These are phyloP conservation scores for Penicillium alfredii DNA, from an alignment of 495 filamentous ascomycete genomes.

Conservation along the genomic window DNA sequence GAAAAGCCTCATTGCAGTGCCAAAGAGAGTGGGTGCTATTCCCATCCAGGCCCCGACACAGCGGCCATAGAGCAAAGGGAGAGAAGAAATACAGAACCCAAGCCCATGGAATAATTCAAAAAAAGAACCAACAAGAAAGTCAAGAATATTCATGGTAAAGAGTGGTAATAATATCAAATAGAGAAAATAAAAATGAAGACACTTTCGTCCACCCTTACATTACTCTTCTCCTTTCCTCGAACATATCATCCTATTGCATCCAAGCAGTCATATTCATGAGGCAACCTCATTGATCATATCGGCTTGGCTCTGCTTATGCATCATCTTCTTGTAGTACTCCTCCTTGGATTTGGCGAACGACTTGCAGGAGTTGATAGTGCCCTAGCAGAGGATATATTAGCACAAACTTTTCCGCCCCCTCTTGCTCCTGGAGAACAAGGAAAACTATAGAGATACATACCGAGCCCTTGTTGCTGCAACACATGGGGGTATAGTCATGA, in stretches of 20 bases:
- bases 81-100: no score
- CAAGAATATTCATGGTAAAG: constrained; percentile 7
- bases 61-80: no score
- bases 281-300: constrained; percentile 19
- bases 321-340: constrained; percentile 15
- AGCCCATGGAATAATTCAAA: neutral
- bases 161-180: constrained; percentile 10
- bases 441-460: constrained; percentile 11
- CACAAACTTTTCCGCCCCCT: neutral
- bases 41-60: no score
- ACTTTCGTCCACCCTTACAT: no score
- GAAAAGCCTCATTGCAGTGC: no score
- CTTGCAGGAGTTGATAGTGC: constrained; percentile 15
- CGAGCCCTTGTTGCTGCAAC: constrained; percentile 15
- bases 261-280: constrained; percentile 1
- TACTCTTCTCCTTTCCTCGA: no score
- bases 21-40: no score
- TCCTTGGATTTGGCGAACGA: constrained; percentile 22
- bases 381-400: neutral
- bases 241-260: constrained; percentile 1
- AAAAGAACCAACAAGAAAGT: constrained; percentile 9
- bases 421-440: neutral
- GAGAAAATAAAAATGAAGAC: constrained; percentile 5
- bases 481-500: constrained; percentile 24
- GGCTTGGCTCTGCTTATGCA: neutral